These are phyloP conservation scores for Nakaseomyces sp. DNA, from an alignment of 1,139 yeast genomes.

Conservation along the genomic window DNA sequence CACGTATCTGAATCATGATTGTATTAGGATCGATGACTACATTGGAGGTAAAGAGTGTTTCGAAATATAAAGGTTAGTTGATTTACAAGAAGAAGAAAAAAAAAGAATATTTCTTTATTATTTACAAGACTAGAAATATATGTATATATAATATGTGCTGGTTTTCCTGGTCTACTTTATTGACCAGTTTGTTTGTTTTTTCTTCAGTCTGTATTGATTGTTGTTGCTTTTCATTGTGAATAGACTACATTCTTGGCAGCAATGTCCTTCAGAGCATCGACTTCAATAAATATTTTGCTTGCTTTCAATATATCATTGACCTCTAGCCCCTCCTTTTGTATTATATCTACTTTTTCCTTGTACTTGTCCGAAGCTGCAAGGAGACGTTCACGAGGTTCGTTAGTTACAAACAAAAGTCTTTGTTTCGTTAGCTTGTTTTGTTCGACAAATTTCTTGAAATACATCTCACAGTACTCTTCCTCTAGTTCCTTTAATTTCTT, in stretches of 20 bases:
- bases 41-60: no score
- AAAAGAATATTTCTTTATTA: background rate
- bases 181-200: no score
- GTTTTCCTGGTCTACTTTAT: no score
- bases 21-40: background rate
- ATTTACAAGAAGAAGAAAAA: background rate
- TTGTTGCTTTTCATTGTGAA: background rate
- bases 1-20: background rate
- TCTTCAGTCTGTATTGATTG: no score
- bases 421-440: constrained; percentile 46
- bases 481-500: constrained; percentile 5
- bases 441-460: constrained; percentile 51
- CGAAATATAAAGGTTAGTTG: background rate
- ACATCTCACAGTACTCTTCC: constrained; percentile 37
- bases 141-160: background rate
- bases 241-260: background rate
- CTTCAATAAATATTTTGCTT: constrained; percentile 65
- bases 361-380: constrained; percentile 34
- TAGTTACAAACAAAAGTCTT: constrained; percentile 55
- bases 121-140: background rate
- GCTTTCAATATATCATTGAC: constrained; percentile 82
- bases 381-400: constrained; percentile 29
- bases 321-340: constrained; percentile 70
- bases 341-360: constrained; percentile 51
- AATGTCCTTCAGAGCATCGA: constrained; percentile 43